Conservation (phyloP, 306 rosid genomes). For the Prunus kanzakura region DNA sequence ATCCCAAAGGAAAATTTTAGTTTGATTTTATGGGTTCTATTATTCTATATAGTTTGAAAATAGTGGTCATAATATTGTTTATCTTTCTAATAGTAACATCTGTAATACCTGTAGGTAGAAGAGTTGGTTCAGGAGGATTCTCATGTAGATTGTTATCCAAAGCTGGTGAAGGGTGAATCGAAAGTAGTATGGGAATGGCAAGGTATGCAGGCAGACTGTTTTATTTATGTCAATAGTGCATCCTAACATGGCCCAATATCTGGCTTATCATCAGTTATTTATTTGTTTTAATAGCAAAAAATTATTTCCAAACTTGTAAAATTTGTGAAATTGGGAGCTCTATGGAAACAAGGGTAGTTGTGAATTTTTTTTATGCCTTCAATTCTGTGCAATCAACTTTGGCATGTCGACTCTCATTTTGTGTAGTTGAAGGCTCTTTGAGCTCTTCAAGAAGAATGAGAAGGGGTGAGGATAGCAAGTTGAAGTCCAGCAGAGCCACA, state of each 20-base stretch:
- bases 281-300: neutral
- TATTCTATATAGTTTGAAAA: neutral
- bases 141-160: constrained; percentile 79
- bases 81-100: constrained; percentile 5
- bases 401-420: neutral
- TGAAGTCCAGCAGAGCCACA: constrained; percentile 20
- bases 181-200: constrained; percentile 97
- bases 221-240: neutral
- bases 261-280: neutral
- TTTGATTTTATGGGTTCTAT: neutral
- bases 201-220: constrained; percentile 19
- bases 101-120: constrained; percentile 61
- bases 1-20: neutral
- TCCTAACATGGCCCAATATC: neutral
- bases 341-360: neutral
- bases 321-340: neutral
- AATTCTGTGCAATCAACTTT: neutral
- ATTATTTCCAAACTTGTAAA: neutral
- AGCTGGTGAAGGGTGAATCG: constrained; percentile 86
- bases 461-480: constrained; percentile 41
- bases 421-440: constrained; percentile 86
- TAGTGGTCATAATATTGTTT: neutral
- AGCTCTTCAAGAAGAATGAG: constrained; percentile 56
- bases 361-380: neutral
- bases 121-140: constrained; percentile 92